These are phyloP conservation scores for Leccinum huronense DNA, from an alignment of 1,284 basidiomycete species.

Conservation along the genomic window DNA sequence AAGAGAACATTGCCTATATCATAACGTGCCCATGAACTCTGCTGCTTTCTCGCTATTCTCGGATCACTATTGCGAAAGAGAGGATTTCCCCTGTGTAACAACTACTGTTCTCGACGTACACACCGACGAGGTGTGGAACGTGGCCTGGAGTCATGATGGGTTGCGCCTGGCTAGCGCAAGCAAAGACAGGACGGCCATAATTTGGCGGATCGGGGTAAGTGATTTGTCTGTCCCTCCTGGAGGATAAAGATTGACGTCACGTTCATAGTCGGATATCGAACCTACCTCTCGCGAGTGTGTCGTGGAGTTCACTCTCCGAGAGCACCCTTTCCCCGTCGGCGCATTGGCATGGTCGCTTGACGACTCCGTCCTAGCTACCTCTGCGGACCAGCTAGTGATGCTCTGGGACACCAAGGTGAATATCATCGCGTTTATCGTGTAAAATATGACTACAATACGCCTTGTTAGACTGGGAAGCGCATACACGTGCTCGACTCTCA, in stretches of 20 bases:
- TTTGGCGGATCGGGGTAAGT: slow-evolving; percentile 84
- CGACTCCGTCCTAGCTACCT: slow-evolving; percentile 78
- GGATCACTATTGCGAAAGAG: slow-evolving; percentile 81
- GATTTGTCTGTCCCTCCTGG: slow-evolving; percentile 3
- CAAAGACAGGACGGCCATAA: slow-evolving; percentile 82
- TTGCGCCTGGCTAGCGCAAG: slow-evolving; percentile 83
- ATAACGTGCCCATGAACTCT: slow-evolving; percentile 62
- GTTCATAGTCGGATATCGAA: slow-evolving; percentile 46
- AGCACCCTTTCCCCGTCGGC: slow-evolving; percentile 77
- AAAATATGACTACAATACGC: slow-evolving; percentile 1
- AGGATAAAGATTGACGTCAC: slow-evolving; percentile 12
- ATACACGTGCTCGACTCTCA: slow-evolving; percentile 69
- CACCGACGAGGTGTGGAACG: slow-evolving; percentile 91
- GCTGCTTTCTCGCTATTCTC: slow-evolving; percentile 78
- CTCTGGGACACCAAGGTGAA: slow-evolving; percentile 84
- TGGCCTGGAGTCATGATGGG: slow-evolving; percentile 94
- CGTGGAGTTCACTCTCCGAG: slow-evolving; percentile 58
- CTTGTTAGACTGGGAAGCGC: slow-evolving; percentile 63
- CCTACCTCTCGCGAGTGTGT: slow-evolving; percentile 58
- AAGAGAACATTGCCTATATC: slow-evolving; percentile 75
- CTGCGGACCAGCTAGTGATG: slow-evolving; percentile 75
- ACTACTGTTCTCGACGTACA: slow-evolving; percentile 86
- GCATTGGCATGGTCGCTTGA: slow-evolving; percentile 90
- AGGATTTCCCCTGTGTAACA: slow-evolving; percentile 81
- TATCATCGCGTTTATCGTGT: slow-evolving; percentile 13